Evolutionary conservation across 2,329 filamentous ascomycete genomes (phyloP), one percentile per base, ranked within the genome.

Genomic region (Arachnopeziza araneosa): DNA sequence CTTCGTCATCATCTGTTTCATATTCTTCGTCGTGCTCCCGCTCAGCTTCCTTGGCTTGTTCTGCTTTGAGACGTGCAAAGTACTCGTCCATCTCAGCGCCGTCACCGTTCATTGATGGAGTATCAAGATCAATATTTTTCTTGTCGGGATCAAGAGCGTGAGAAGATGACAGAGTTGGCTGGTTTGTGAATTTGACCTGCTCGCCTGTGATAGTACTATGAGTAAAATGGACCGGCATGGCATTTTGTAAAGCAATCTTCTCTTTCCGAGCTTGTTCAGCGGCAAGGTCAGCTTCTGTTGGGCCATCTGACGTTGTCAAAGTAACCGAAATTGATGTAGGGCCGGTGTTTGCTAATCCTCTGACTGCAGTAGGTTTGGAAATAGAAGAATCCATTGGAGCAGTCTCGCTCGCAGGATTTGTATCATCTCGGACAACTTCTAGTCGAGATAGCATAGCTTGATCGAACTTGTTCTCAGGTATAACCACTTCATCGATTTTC

Each of bases 401-500:
- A 7, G 84, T 86, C 55, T 79, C 77, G 21, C 80, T 82, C 5
- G 83, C 84, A 64, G 88, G 87, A 71, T 92, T 79, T 12, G 83
- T 84, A 50, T 85, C 82, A 65, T 89, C 85, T 65, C 89, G 82
- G 57, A 84, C 75, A 24, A 93, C 83, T 2, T 86, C 85, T 17
- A 85, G 79, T 21, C 83, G 82, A 56, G 81, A 81, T 24, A 81
- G 78, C 24, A 89, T 78, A 1, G 89, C 89, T 23, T 83, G 80
- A 55, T 91, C 87, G 66, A 91, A 91, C 65, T 83, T 87, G 70
- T 89, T 88, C 65, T 87, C 87, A 1, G 90, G 90, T 7, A 96
- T 85, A 48, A 85, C 79, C 6, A 87, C 80, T n/a, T 83, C 79
- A 70, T 95, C 91, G 61, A 96, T 90, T 69, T 88, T 82, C 58